These are phyloP conservation scores for Xylaria flabelliformis DNA, from an alignment of 495 filamentous ascomycete genomes.

Conservation along the genomic window DNA sequence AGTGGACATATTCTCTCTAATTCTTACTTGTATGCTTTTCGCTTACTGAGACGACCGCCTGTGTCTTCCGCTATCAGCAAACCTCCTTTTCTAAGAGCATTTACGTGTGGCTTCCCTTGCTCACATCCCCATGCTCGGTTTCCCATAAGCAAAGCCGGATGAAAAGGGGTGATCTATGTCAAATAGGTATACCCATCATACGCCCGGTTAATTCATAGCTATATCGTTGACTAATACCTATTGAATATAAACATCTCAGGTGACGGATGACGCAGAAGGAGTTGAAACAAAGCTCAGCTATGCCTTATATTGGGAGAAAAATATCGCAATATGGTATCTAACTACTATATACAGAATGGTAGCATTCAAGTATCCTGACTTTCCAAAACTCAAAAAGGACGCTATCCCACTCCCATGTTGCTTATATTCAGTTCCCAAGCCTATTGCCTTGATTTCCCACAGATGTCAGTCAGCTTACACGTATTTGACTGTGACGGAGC, in stretches of 20 bases:
- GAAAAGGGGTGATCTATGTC: not conserved
- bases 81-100: not conserved
- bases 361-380: not conserved
- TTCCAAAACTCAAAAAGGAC: not conserved
- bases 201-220: no score
- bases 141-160: not conserved
- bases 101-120: not conserved
- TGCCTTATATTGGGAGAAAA: not conserved
- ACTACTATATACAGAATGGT: constrained; percentile 1
- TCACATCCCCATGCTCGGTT: not conserved
- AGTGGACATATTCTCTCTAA: not conserved
- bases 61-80: not conserved
- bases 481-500: constrained; percentile 3
- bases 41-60: not conserved
- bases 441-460: not conserved
- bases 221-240: not conserved
- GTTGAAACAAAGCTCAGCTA: not conserved
- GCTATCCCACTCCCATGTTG: not conserved
- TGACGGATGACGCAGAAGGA: not conserved
- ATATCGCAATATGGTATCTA: not conserved
- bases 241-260: not conserved
- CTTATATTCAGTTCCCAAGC: not conserved
- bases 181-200: not conserved
- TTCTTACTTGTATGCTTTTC: not conserved
- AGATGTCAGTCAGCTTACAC: not conserved